Evolutionary conservation across 2,329 filamentous ascomycete genomes (phyloP), one percentile per base, ranked within the genome.

Genomic region (Incumbomyces lentus): DNA sequence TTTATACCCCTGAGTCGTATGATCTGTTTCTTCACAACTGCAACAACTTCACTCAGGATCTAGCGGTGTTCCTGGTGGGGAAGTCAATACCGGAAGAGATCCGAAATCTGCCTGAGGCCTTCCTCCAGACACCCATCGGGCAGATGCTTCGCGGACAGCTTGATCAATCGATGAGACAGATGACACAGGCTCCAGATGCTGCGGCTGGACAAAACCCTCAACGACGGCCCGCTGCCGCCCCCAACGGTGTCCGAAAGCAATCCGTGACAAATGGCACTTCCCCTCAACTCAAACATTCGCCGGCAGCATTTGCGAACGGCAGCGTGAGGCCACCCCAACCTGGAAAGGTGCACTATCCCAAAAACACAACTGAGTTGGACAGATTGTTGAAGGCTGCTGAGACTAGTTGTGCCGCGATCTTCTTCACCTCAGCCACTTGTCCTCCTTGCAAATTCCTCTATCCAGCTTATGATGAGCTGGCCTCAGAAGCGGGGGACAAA

Each of bases 1-100:
- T 93, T 10, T 98, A 93, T 60, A 94, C 87, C 0, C 71, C 83
- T 7, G 81, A 87, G 78, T 84, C 86, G 1, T 96, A 96, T 60
- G 87, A 95, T 60, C 69, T 95, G 4, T 95, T 86, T 69, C 57
- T 77, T 22, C 88, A 95, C 65, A 98, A 98, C 62, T 96, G 90
- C 70, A 98, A 96, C 68, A 95, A 95, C 64, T 98, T 96, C 65
- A 86, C 85, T 2, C 90, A 96, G 60, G 88, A 95, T 51, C 82
- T 96, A 55, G 73, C 86, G 52, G 92, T 86, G 64, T 96, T 96
- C 53, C 71, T 96, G 0, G 71, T 95, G 1, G 90, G 92, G 17
- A 84, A 81, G 56, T 85, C 86, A 2, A 96, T 96, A 49, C 92
- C 92, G 0, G 76, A 81, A 1, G 81, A 94, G 58, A 96, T 98